phyloP scores from a whole-genome alignment of 2,329 filamentous ascomycete genomes.

The Pseudocercospora crystallina region DNA sequence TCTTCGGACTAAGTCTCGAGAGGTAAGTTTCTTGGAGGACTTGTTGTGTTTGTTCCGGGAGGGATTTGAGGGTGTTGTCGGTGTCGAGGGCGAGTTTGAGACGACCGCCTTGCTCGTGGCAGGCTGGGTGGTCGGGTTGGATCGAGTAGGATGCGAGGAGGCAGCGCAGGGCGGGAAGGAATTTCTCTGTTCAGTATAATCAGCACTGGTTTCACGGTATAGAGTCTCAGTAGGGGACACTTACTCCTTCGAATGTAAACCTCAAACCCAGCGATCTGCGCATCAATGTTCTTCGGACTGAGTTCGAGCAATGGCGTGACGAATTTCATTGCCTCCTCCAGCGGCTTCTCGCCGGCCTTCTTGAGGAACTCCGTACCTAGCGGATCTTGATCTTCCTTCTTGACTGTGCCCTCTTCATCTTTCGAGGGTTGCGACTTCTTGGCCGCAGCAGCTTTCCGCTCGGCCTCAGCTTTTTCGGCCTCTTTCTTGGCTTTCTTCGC shows the following conservation, averaged over 20 bases:
- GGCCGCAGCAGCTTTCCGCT: constrained; percentile 58
- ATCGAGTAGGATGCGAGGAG: constrained; percentile 71
- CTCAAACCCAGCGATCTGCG: constrained; percentile 84
- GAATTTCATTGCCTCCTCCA: constrained; percentile 86
- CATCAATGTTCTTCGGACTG: constrained; percentile 76
- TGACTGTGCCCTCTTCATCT: constrained; percentile 54
- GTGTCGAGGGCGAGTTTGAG: constrained; percentile 52
- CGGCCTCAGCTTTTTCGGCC: constrained; percentile 76
- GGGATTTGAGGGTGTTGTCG: constrained; percentile 53
- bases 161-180: constrained; percentile 81
- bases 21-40: constrained; percentile 67
- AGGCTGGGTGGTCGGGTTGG: constrained; percentile 66
- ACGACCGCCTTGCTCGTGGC: constrained; percentile 72
- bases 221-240: too few species aligned
- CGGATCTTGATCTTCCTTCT: constrained; percentile 90
- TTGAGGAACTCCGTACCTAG: constrained; percentile 68
- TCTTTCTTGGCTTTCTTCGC: constrained; percentile 74
- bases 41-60: constrained; percentile 65
- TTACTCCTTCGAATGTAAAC: constrained; percentile 81
- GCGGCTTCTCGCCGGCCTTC: constrained; percentile 69
- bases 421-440: constrained; percentile 55
- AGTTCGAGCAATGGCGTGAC: constrained; percentile 77
- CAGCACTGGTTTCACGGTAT: constrained; percentile 1
- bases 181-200: constrained; percentile 61
- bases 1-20: constrained; percentile 49